Base-by-base conservation (phyloP, 495 filamentous ascomycete genomes). In the Xylaria nigripes region DNA sequence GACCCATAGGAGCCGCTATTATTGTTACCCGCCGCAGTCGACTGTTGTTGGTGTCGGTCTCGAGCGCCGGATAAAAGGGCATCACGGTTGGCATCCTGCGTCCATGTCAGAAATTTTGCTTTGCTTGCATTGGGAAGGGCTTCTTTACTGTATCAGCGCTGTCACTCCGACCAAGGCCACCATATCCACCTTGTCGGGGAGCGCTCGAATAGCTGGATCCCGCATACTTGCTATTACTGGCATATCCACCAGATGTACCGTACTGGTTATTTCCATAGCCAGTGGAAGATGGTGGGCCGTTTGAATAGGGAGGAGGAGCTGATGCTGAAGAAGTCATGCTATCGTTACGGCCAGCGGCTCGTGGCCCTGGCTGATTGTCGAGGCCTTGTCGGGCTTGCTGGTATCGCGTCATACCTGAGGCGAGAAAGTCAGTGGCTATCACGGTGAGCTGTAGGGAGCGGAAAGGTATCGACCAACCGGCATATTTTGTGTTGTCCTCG, bases 101-200 rank as follows among this genome's bases (percentile, higher is more conserved):
- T 36, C 23, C n/a, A 19, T 40, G 34, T 54, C 18, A 54, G 44
- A 6, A 65, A 61, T 58, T 40, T 18, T 12, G 64, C 18, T 40
- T 34, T 13, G 15, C 4, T 16, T 40, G n/a, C 12, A 5, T 18
- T 40, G 2, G 36, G 8, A 8, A 40, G n/a, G 16, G 2, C 13
- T 21, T 48, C 18, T 43, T 48, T 54, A 54, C 51, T 25, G 79
- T 75, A 51, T 80, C 76, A 45, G 78, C 77, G 60, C 79, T 81
- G 45, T 80, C 76, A 19, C 57, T 55, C 45, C 65, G 70, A 52
- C 84, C 85, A 42, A 90, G 60, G 23, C 85, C 85, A 43, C 87
- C 87, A 61, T 92, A 92, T 45, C 87, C 87, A 55, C 86, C 84
- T 48, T 78, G 69, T 32, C 85, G 79, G 53, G 70, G 70, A 25